A percentile compares a stretch with the other conserved stretches of the same genome.
Conservation (phyloP, 345 rosid genomes). For the Camelina laxa region DNA sequence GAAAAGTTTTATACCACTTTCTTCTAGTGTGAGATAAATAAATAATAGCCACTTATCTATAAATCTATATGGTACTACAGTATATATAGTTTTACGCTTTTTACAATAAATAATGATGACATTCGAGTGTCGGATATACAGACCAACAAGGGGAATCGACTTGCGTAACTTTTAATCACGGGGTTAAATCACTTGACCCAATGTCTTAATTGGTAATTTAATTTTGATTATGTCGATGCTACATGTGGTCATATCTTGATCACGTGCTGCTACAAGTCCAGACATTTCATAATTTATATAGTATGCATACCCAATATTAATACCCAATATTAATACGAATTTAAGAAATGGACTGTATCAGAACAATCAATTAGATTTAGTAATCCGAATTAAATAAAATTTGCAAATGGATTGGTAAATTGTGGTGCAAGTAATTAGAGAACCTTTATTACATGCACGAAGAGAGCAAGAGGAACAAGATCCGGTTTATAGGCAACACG, state of each 20-base stretch:
- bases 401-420: not conserved
- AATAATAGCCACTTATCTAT: too few relatives aligned
- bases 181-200: slow-evolving; percentile 38
- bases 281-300: not conserved
- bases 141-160: slow-evolving; percentile 31
- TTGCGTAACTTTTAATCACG: slow-evolving; percentile 40
- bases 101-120: slow-evolving; percentile 19
- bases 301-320: not conserved
- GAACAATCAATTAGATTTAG: not conserved
- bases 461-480: slow-evolving; percentile 35
- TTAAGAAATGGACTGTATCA: too few relatives aligned
- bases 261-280: slow-evolving; percentile 36
- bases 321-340: too few relatives aligned
- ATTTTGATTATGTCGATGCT: slow-evolving; percentile 25
- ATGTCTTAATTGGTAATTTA: slow-evolving; percentile 31
- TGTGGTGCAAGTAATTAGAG: slow-evolving; percentile 22
- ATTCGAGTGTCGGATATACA: slow-evolving; percentile 27
- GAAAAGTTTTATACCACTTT: too few relatives aligned
- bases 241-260: slow-evolving; percentile 34
- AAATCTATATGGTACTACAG: too few relatives aligned
- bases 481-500: slow-evolving; percentile 38
- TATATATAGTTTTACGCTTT: not conserved
- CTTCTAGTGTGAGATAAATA: too few relatives aligned
- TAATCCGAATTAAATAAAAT: not conserved
- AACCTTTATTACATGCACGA: slow-evolving; percentile 18